phyloP scores from a whole-genome alignment of 768 basidiomycete species.

The Mycena kentingensis region DNA sequence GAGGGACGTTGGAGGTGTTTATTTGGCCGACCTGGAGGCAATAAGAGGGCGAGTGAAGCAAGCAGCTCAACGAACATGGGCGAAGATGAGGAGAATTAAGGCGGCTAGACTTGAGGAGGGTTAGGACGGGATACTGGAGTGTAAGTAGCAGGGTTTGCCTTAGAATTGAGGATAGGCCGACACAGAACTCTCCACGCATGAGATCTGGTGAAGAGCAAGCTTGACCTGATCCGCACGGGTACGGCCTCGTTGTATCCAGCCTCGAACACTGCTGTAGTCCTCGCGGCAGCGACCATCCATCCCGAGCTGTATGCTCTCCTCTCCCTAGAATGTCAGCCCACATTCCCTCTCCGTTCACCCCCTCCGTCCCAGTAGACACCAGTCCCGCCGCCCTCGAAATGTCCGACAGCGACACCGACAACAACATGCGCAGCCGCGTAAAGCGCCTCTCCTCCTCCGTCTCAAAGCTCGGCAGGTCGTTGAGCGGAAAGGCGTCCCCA shows the following conservation, averaged over 20 bases:
- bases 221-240: slow-evolving; percentile 7
- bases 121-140: slow-evolving; percentile 27
- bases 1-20: slow-evolving; percentile 72
- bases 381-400: slow-evolving; percentile 33
- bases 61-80: slow-evolving; percentile 58
- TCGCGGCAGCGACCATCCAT: slow-evolving; percentile 11
- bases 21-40: slow-evolving; percentile 74
- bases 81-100: slow-evolving; percentile 72
- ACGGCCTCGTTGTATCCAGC: background rate
- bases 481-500: slow-evolving; percentile 43
- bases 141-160: slow-evolving; percentile 53
- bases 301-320: slow-evolving; percentile 26
- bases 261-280: too few relatives aligned
- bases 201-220: slow-evolving; percentile 20
- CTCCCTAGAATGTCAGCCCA: background rate
- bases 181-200: slow-evolving; percentile 79
- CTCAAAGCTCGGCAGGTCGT: slow-evolving; percentile 64
- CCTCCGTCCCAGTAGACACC: slow-evolving; percentile 32
- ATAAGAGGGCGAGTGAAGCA: slow-evolving; percentile 24
- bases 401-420: slow-evolving; percentile 32
- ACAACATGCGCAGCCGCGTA: slow-evolving; percentile 43
- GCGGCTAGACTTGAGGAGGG: slow-evolving; percentile 42
- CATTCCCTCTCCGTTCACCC: slow-evolving; percentile 21
- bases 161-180: slow-evolving; percentile 69
- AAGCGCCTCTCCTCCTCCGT: slow-evolving; percentile 55